A percentile compares a stretch with the other conserved stretches of the same genome.
phyloP scores from a whole-genome alignment of 1,284 basidiomycete species.

The Cerioporus squamosus region DNA sequence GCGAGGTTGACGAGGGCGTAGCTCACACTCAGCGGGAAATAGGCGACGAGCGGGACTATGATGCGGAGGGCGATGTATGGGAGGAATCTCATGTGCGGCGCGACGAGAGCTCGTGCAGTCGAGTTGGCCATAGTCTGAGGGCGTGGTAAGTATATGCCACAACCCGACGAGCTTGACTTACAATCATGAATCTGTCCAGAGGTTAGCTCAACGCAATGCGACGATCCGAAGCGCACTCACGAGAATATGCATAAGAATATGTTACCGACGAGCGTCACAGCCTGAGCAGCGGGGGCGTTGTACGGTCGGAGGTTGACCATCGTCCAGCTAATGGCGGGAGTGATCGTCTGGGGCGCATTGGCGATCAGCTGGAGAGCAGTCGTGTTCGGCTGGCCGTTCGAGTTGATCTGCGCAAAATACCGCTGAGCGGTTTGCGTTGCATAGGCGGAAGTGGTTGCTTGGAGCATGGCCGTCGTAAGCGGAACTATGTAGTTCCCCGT shows the following conservation, averaged over 20 bases:
- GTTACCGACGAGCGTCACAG: constrained; percentile 54
- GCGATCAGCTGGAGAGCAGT: constrained; percentile 46
- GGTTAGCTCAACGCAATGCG: not conserved
- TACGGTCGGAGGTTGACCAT: constrained; percentile 53
- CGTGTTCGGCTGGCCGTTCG: constrained; percentile 37
- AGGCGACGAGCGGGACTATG: constrained; percentile 41
- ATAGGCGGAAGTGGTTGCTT: constrained; percentile 28
- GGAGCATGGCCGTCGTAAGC: constrained; percentile 30
- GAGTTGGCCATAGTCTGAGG: constrained; percentile 47
- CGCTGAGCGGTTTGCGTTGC: constrained; percentile 34
- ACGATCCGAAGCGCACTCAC: constrained; percentile 25
- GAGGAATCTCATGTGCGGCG: constrained; percentile 43
- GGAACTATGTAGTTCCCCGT: constrained; percentile 37
- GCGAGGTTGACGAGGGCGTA: constrained; percentile 51
- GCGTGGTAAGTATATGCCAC: constrained; percentile 38
- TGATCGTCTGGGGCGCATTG: constrained; percentile 51
- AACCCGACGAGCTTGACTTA: constrained; percentile 22
- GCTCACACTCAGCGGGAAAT: constrained; percentile 45
- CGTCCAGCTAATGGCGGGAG: constrained; percentile 39
- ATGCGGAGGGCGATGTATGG: constrained; percentile 46
- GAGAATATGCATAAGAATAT: constrained; percentile 54
- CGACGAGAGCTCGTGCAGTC: constrained; percentile 46
- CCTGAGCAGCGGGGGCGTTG: constrained; percentile 50
- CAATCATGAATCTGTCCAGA: constrained; percentile 24
- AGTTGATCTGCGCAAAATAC: constrained; percentile 36